Evolutionary conservation across 179 eudicot genomes (phyloP).

Genomic region (Heliamphora pulchella): DNA sequence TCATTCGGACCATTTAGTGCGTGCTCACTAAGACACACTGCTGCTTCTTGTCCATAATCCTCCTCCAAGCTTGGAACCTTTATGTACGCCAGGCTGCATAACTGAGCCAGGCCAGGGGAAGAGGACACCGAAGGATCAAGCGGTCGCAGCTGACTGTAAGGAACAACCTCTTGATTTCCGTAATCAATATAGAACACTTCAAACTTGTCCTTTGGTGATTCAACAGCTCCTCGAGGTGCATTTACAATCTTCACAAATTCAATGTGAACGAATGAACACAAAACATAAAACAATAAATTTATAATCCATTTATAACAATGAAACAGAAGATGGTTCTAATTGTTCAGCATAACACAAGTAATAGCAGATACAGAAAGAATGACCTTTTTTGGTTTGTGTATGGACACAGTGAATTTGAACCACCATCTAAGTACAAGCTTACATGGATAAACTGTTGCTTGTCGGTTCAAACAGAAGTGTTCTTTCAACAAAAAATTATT

Average conservation of each 20-base stretch:
- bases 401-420: neutral
- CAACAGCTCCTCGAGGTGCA: slow-evolving; percentile 63
- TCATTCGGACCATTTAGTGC: slow-evolving; percentile 46
- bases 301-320: neutral
- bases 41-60: slow-evolving; percentile 92
- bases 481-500: neutral
- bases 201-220: slow-evolving; percentile 56
- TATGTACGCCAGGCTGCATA: slow-evolving; percentile 75
- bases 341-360: neutral
- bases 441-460: neutral
- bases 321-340: neutral
- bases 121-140: slow-evolving; percentile 62
- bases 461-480: neutral
- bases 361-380: neutral
- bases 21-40: slow-evolving; percentile 51
- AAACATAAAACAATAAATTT: neutral
- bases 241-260: slow-evolving; percentile 53
- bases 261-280: neutral
- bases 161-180: slow-evolving; percentile 82
- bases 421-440: neutral
- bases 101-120: slow-evolving; percentile 71
- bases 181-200: slow-evolving; percentile 94
- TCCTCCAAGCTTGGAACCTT: slow-evolving; percentile 78
- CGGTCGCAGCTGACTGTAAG: slow-evolving; percentile 65
- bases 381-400: neutral